Base-by-base conservation (phyloP, 2,329 filamentous ascomycete species). In the Colletotrichum eremochloae region DNA sequence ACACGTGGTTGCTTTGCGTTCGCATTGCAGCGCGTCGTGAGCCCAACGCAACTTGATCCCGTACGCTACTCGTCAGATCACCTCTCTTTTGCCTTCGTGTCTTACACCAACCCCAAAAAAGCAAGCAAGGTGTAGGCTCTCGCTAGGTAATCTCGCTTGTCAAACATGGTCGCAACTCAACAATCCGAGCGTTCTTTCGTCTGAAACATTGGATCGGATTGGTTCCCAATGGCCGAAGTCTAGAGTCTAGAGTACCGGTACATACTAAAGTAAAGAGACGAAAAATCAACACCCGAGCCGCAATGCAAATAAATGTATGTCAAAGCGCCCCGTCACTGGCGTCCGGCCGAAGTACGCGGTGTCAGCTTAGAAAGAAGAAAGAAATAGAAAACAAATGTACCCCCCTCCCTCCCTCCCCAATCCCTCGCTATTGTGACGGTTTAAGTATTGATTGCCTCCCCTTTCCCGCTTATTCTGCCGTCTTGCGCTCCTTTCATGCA, bases 181-280 rank as follows among this genome's bases (percentile, higher is more conserved):
- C 40, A 69, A 72, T 61, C 69, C 52, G 65, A 72, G 69, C 69
- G 64, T n/a, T 56, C 48, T 50, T 65, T 60, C 65, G 60, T 72
- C 65, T 72, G 69, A 72, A 72, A 69, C 69, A 64, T 72, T 69
- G 53, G 53, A 38, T 24, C 12, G 58, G 58, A 64, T 68, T 72
- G 46, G 58, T 24, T 31, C 36, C 55, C 31, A 11, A 24, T 33
- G 38, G 50, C 57, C 8, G 14, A 55, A 40, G 56, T 42, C 53
- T 5, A 14, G 8, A n/a, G 14, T 61, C 2, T 11, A 24, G 24
- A 24, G 24, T 24, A 24, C 24, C 24, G 24, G 24, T 24, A 24
- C 24, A 24, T 24, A 24, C 24, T 24, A 24, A 24, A 24, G 24
- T 48, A n/a, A n/a, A 33, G 36, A n/a, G n/a, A n/a, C n/a, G 20